These are phyloP conservation scores for Globisporangium parvum DNA, from an alignment of 352 stramenopile species.

Conservation along the genomic window DNA sequence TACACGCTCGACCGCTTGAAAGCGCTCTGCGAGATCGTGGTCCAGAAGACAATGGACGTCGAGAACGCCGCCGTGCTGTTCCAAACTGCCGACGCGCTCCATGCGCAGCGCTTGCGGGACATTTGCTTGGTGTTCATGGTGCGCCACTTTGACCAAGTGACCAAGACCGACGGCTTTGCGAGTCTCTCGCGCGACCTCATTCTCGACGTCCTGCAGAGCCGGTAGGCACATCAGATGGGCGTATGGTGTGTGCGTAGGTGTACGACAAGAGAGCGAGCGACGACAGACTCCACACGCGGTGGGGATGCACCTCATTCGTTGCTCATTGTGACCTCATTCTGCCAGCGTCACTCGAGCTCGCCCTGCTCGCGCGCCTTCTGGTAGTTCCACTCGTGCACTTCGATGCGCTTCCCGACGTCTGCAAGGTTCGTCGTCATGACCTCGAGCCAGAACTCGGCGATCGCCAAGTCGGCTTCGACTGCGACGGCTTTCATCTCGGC, in stretches of 20 bases:
- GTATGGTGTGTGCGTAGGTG: not conserved
- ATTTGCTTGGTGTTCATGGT: constrained; percentile 89
- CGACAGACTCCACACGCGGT: no score
- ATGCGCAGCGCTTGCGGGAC: constrained; percentile 77
- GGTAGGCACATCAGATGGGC: constrained; percentile 26
- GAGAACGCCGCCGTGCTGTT: constrained; percentile 86
- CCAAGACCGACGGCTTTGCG: constrained; percentile 87
- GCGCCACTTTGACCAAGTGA: constrained; percentile 88
- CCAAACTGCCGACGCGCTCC: constrained; percentile 81
- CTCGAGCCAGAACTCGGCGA: constrained; percentile 67
- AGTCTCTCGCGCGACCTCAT: constrained; percentile 84
- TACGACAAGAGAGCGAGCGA: constrained; percentile 4
- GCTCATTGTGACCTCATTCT: not conserved
- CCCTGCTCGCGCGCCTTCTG: constrained; percentile 43
- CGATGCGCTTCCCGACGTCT: constrained; percentile 69
- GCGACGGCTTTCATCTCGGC: constrained; percentile 50
- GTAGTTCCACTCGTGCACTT: constrained; percentile 76
- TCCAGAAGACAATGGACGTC: constrained; percentile 86
- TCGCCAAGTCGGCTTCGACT: constrained; percentile 41
- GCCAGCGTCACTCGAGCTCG: constrained; percentile 16
- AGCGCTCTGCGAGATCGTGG: constrained; percentile 85
- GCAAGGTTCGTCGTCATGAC: constrained; percentile 56
- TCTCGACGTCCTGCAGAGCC: constrained; percentile 84
- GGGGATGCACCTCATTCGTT: no score
- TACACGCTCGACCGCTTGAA: constrained; percentile 94